Evolutionary conservation across 305 asterid species (phyloP).

Genomic region (Rubia peregrina): DNA sequence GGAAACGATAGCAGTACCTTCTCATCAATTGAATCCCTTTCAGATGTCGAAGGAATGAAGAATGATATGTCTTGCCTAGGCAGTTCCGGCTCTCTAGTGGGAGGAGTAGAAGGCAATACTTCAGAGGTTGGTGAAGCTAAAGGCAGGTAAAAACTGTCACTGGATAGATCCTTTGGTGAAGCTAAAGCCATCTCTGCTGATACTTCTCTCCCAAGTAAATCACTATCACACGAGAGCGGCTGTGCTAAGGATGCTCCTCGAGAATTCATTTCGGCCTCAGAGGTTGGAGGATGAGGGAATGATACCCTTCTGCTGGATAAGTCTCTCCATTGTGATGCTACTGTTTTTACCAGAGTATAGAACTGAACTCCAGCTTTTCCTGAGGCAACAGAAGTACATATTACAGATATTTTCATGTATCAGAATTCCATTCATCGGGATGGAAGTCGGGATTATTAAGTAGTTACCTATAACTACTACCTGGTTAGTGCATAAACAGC

Average conservation of each 20-base stretch:
- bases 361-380: conserved; percentile 38
- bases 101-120: conserved; percentile 21
- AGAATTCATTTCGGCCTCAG: conserved; percentile 23
- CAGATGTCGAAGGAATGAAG: conserved; percentile 14
- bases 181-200: conserved; percentile 22
- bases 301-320: conserved; percentile 30
- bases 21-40: conserved; percentile 15
- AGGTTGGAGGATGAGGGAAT: conserved; percentile 22
- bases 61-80: conserved; percentile 18
- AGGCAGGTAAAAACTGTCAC: conserved; percentile 16
- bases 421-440: background rate
- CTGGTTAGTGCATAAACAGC: background rate
- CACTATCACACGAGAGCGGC: conserved; percentile 20
- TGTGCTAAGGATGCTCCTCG: conserved; percentile 17
- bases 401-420: background rate
- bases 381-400: conserved; percentile 12
- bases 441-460: background rate
- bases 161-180: conserved; percentile 16
- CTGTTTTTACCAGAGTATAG: conserved; percentile 30
- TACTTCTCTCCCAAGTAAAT: conserved; percentile 17
- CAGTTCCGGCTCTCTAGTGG: conserved; percentile 21
- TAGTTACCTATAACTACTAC: background rate
- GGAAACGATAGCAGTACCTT: conserved; percentile 13
- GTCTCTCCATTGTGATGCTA: conserved; percentile 35
- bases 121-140: conserved; percentile 21